Evolutionary conservation across 495 filamentous ascomycete genomes (phyloP).

Genomic region (Diplogelasinospora grovesii): DNA sequence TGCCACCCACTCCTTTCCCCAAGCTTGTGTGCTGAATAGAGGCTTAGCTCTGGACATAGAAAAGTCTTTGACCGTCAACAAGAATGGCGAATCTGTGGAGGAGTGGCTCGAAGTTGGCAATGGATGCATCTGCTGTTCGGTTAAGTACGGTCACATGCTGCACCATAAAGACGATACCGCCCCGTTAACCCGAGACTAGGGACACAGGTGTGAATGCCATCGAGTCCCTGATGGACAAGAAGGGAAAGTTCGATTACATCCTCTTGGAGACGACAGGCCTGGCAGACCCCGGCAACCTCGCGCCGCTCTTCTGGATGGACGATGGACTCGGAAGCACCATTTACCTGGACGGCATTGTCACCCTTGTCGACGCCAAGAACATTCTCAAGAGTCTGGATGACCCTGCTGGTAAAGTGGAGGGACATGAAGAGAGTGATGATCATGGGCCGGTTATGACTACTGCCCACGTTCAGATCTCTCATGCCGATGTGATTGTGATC

Average conservation of each 20-base stretch:
- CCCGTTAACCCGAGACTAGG: slow-evolving; percentile 33
- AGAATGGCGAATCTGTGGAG: slow-evolving; percentile 76
- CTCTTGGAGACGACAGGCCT: slow-evolving; percentile 94
- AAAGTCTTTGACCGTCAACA: slow-evolving; percentile 81
- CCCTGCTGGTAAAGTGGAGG: slow-evolving; percentile 52
- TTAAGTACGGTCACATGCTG: slow-evolving; percentile 85
- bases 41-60: slow-evolving; percentile 80
- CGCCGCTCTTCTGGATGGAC: slow-evolving; percentile 95
- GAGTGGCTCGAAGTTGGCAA: slow-evolving; percentile 96
- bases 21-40: slow-evolving; percentile 15
- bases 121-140: slow-evolving; percentile 96
- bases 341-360: slow-evolving; percentile 94
- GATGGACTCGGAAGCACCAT: slow-evolving; percentile 89
- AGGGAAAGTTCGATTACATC: slow-evolving; percentile 94
- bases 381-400: slow-evolving; percentile 76
- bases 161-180: neutral
- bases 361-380: slow-evolving; percentile 92
- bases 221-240: slow-evolving; percentile 91
- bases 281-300: slow-evolving; percentile 92
- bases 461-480: slow-evolving; percentile 91
- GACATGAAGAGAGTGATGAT: slow-evolving; percentile 44
- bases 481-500: slow-evolving; percentile 91
- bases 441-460: slow-evolving; percentile 67
- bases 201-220: slow-evolving; percentile 90
- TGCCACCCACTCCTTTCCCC: slow-evolving; percentile 20